Base-by-base conservation (phyloP, 2,329 filamentous ascomycete species). In the Sporothrix brasiliensis region DNA sequence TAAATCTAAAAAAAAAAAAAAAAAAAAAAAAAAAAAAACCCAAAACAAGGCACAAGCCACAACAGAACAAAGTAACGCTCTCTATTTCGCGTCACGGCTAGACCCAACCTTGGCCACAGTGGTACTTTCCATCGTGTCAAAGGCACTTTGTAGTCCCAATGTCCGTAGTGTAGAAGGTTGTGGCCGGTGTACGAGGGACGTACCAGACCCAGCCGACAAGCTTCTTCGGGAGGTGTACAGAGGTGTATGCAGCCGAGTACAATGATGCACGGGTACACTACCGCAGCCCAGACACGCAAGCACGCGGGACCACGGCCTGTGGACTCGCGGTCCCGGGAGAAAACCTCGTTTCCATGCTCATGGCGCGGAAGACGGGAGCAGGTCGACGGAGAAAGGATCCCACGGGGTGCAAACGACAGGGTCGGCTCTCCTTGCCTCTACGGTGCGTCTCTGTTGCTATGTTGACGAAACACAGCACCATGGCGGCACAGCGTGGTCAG, bases 341-440 rank as follows among this genome's bases (percentile, higher is more conserved):
- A 19, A 14, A 19, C 10, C 24, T 21, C 34, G 34, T 41, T 52
- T 54, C 70, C 67, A 71, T 58, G 66, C 63, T n/a, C 41, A 16
- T n/a, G 70, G 70, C 39, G 52, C 41, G 52, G 44, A 24, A 4
- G 2, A 52, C 34, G 34, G 34, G 34, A 7, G 11, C 6, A 5
- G 41, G 27, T 19, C 13, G n/a, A 44, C 19, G 56, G 11, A 21
- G n/a, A 44, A 41, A 41, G 19, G n/a, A 27, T n/a, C 53, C 16
- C 53, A 30, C 24, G 27, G 3, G 16, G 44, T 14, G 44, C 14
- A 14, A 49, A 3, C 19, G 19, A 9, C 49, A n/a, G 49, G 11
- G 41, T 7, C 14, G 41, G 41, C 41, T 16, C 7, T 19, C 19
- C 49, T 50, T n/a, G 47, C 47, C 13, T 47, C 11, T 34, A 9